phyloP scores from a whole-genome alignment of 257 asterid genomes.

The Salvia miltiorrhiza region DNA sequence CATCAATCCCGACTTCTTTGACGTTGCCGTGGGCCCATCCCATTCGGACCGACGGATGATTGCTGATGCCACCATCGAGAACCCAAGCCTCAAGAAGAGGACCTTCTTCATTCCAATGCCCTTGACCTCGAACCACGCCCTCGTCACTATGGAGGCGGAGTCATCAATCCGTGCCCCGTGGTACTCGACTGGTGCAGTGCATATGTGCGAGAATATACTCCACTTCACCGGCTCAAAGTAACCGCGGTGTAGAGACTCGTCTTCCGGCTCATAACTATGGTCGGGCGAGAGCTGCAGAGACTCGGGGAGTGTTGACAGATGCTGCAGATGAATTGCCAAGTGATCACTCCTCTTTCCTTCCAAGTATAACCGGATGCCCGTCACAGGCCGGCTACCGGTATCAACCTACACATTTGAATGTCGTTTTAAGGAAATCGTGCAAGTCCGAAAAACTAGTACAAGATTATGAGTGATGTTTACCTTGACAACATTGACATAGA shows the following conservation, averaged over 20 bases:
- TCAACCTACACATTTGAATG: conserved; percentile 54
- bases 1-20: conserved; percentile 74
- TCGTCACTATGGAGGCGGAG: conserved; percentile 76
- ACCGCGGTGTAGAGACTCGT: conserved; percentile 57
- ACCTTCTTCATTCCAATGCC: conserved; percentile 75
- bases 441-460: neutral
- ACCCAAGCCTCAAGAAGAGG: conserved; percentile 85
- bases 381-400: conserved; percentile 77
- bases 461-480: conserved; percentile 27
- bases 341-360: conserved; percentile 92
- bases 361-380: conserved; percentile 83
- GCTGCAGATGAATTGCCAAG: conserved; percentile 89
- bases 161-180: conserved; percentile 66
- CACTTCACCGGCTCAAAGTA: conserved; percentile 88
- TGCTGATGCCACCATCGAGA: conserved; percentile 74
- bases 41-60: conserved; percentile 82
- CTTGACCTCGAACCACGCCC: conserved; percentile 90
- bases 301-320: conserved; percentile 67
- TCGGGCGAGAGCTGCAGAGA: conserved; percentile 63
- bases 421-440: neutral
- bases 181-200: conserved; percentile 90
- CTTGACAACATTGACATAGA: conserved; percentile 83
- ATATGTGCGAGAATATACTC: conserved; percentile 93
- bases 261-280: conserved; percentile 51
- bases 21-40: conserved; percentile 66